These are phyloP conservation scores for Hemisphaericaspora subhashii DNA, from an alignment of 1,139 yeast species.

Conservation along the genomic window DNA sequence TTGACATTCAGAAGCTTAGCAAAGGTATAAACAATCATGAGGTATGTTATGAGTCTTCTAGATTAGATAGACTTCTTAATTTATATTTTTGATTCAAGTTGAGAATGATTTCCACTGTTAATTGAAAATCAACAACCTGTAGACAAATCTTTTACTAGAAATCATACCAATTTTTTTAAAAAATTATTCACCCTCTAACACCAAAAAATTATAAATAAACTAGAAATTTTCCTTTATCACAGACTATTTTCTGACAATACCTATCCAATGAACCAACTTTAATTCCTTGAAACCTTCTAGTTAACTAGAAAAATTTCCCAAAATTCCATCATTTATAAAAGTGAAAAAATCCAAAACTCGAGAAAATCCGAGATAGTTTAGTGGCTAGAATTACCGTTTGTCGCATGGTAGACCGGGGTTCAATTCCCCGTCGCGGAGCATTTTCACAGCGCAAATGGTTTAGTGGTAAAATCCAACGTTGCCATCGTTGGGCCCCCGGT, in stretches of 20 bases:
- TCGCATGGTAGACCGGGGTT: constrained; percentile 55
- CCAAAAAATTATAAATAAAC: too few species aligned
- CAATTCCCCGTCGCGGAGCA: constrained; percentile 68
- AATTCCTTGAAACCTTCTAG: background rate
- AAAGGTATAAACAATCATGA: too few species aligned
- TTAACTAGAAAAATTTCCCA: background rate
- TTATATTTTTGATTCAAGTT: background rate
- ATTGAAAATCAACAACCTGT: too few species aligned
- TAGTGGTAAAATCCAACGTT: constrained; percentile 21
- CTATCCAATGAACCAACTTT: background rate
- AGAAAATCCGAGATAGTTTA: constrained; percentile 15
- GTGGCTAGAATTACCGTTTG: constrained; percentile 18
- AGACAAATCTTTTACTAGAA: too few species aligned
- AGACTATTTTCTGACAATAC: too few species aligned
- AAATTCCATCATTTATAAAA: background rate
- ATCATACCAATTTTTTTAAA: too few species aligned
- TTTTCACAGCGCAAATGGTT: constrained; percentile 15
- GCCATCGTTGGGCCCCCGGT: constrained; percentile 22
- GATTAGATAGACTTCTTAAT: background rate
- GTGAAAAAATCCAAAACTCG: background rate
- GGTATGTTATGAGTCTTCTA: too few species aligned
- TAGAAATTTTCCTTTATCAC: too few species aligned
- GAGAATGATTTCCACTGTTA: too few species aligned
- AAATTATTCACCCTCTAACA: too few species aligned
- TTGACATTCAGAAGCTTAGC: too few species aligned